Evolutionary conservation across 129 eudicot genomes (phyloP).

Genomic region (Artemisia annua): DNA sequence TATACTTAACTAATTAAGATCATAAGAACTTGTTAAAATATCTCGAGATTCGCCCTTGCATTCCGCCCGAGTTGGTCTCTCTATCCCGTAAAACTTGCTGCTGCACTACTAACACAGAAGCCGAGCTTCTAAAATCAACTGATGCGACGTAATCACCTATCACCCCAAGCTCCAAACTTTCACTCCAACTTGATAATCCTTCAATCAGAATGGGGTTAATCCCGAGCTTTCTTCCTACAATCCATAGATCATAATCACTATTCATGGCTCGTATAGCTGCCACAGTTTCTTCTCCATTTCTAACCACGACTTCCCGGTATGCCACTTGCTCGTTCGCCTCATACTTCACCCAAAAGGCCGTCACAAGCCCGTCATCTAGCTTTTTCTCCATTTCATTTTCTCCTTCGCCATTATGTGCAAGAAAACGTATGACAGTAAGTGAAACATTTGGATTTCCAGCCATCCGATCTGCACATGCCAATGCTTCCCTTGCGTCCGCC

Average conservation of each 20-base stretch:
- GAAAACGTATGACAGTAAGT: slow-evolving; percentile 68
- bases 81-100: slow-evolving; percentile 82
- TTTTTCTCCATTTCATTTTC: slow-evolving; percentile 73
- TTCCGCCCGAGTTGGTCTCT: slow-evolving; percentile 33
- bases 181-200: slow-evolving; percentile 73
- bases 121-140: slow-evolving; percentile 51
- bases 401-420: slow-evolving; percentile 56
- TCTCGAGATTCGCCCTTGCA: slow-evolving; percentile 28
- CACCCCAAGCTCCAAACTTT: slow-evolving; percentile 66
- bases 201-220: slow-evolving; percentile 63
- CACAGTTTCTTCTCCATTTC: slow-evolving; percentile 75
- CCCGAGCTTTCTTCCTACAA: slow-evolving; percentile 78
- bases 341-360: slow-evolving; percentile 93
- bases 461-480: slow-evolving; percentile 71
- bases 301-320: slow-evolving; percentile 75
- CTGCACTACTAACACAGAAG: slow-evolving; percentile 78
- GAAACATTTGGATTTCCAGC: slow-evolving; percentile 51
- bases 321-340: slow-evolving; percentile 62
- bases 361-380: slow-evolving; percentile 86
- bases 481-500: slow-evolving; percentile 82
- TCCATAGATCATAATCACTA: slow-evolving; percentile 63
- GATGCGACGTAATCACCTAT: slow-evolving; percentile 82
- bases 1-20: slow-evolving; percentile 6
- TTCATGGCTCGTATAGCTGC: slow-evolving; percentile 69
- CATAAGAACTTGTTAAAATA: slow-evolving; percentile 25